Percentiles rank a stretch among this genome's conserved stretches.
phyloP scores from a whole-genome alignment of 768 basidiomycete species.

The Phanerochaete sordida region DNA sequence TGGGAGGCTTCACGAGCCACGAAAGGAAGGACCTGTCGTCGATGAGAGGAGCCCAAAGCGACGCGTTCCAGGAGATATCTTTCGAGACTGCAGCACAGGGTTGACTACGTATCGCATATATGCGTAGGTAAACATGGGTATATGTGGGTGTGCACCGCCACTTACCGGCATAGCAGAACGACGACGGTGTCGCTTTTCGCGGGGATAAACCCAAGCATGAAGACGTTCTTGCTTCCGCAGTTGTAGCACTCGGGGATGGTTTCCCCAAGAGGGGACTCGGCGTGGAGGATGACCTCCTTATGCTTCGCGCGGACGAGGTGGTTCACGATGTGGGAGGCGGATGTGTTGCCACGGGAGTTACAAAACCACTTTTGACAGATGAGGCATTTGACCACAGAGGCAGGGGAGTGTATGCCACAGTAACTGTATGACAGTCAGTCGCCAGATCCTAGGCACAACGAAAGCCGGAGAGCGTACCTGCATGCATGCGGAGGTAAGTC shows the following conservation, averaged over 20 bases:
- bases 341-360: constrained; percentile 96
- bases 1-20: constrained; percentile 97
- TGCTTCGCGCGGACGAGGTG: constrained; percentile 99
- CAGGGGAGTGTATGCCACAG: constrained; percentile 96
- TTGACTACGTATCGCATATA: constrained; percentile 54
- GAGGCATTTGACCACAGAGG: constrained; percentile 94
- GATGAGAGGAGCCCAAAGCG: constrained; percentile 97
- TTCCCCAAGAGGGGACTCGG: constrained; percentile 93
- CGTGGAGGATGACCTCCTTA: constrained; percentile 96
- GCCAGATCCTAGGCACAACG: constrained; percentile 1
- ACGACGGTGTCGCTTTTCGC: constrained; percentile 99
- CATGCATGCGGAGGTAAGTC: constrained; percentile 92
- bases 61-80: constrained; percentile 98
- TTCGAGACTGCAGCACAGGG: constrained; percentile 96
- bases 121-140: neutral
- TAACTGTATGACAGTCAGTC: constrained; percentile 52
- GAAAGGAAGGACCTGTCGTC: constrained; percentile 99
- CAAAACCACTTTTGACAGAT: constrained; percentile 97
- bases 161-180: constrained; percentile 91
- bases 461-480: constrained; percentile 56
- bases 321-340: constrained; percentile 98
- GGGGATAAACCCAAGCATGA: constrained; percentile 98
- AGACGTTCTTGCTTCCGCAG: constrained; percentile 98
- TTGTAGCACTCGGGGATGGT: constrained; percentile 99
- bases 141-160: constrained; percentile 11